These are phyloP conservation scores for Porpolomopsis calyptriformis DNA, from an alignment of 768 basidiomycete species.

Conservation along the genomic window DNA sequence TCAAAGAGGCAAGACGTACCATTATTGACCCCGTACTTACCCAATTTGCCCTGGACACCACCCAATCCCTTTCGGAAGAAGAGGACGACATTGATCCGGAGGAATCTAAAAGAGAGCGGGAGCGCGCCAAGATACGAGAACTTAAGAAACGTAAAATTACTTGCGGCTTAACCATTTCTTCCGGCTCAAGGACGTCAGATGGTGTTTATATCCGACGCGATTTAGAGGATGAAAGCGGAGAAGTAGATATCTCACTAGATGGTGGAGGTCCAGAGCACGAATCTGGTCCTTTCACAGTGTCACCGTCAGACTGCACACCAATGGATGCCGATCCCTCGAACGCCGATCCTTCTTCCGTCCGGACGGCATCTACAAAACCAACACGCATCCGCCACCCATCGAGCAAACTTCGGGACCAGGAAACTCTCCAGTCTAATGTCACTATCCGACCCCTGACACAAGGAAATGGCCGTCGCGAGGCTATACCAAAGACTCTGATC, in stretches of 20 bases:
- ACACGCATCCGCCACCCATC: slow-evolving; percentile 11
- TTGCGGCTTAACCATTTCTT: slow-evolving; percentile 23
- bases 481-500: background rate
- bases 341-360: slow-evolving; percentile 4
- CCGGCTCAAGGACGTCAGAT: slow-evolving; percentile 17
- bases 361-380: slow-evolving; percentile 8
- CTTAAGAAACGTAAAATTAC: slow-evolving; percentile 43
- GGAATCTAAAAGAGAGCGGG: slow-evolving; percentile 31
- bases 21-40: slow-evolving; percentile 43
- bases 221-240: slow-evolving; percentile 47
- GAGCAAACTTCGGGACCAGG: slow-evolving; percentile 13
- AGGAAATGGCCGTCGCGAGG: slow-evolving; percentile 10
- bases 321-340: background rate
- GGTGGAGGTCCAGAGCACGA: slow-evolving; percentile 13
- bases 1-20: slow-evolving; percentile 38
- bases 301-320: background rate
- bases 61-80: slow-evolving; percentile 25
- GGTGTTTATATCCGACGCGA: slow-evolving; percentile 49
- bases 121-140: slow-evolving; percentile 43
- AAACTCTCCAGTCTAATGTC: background rate
- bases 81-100: slow-evolving; percentile 30
- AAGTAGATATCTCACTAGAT: slow-evolving; percentile 44
- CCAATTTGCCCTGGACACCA: slow-evolving; percentile 16
- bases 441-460: background rate
- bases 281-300: slow-evolving; percentile 7